phyloP scores from a whole-genome alignment of 2,329 filamentous ascomycete species.

The Cladosporium velox region DNA sequence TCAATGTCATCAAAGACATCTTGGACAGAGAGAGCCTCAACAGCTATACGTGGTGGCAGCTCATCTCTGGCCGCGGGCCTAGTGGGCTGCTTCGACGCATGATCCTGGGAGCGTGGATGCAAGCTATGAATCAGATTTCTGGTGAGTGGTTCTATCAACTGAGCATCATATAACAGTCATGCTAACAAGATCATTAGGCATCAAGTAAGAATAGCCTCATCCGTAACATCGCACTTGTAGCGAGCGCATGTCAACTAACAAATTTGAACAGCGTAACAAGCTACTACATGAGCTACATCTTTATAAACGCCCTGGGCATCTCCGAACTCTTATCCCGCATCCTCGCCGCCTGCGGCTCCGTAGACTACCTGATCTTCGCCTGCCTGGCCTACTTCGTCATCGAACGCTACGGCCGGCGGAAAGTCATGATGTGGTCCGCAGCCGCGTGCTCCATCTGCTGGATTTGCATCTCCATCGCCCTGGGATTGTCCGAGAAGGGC shows the following conservation, averaged over 20 bases:
- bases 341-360: slow-evolving; percentile 54
- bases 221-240: background rate
- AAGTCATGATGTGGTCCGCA: slow-evolving; percentile 53
- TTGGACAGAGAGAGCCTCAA: slow-evolving; percentile 49
- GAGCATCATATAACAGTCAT: background rate
- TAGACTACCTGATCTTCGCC: slow-evolving; percentile 53
- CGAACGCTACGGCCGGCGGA: slow-evolving; percentile 51
- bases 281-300: slow-evolving; percentile 50
- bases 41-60: slow-evolving; percentile 48
- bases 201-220: background rate
- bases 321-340: slow-evolving; percentile 48
- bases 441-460: slow-evolving; percentile 53
- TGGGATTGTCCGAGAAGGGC: slow-evolving; percentile 45
- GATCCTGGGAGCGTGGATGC: slow-evolving; percentile 35
- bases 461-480: slow-evolving; percentile 50
- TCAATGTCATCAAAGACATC: slow-evolving; percentile 53
- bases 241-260: background rate
- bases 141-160: background rate
- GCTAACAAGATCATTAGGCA: background rate
- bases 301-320: slow-evolving; percentile 55
- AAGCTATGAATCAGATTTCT: slow-evolving; percentile 32
- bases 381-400: slow-evolving; percentile 51
- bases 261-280: slow-evolving; percentile 28
- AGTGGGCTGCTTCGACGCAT: slow-evolving; percentile 13
- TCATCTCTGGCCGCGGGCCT: slow-evolving; percentile 38